Evolutionary conservation across 495 filamentous ascomycete genomes (phyloP), one percentile per base, ranked within the genome.

Genomic region (Penicillium coprophilum): DNA sequence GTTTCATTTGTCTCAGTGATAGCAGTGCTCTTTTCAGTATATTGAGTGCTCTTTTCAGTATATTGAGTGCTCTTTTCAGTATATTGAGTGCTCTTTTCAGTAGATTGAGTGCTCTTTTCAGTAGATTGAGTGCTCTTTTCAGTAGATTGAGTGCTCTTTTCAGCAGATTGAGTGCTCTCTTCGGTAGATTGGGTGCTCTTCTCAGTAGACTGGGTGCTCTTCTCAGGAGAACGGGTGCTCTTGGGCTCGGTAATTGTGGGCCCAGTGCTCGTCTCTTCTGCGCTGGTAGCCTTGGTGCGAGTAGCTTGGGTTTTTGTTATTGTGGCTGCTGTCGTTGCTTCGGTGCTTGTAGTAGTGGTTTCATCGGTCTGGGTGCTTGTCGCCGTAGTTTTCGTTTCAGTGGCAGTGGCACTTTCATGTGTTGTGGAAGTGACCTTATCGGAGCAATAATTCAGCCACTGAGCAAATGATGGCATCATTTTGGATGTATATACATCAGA

Each of bases 391-490:
- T 21, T 38, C 19, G 19, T 11, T 2, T 23, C 21, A 13, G 17
- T 58, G 6, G 30, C 54, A 1, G 56, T 49, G 11, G 49, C 15
- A 15, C 44, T 55, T 6, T 28, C 4, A 6, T 9, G 27, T 20
- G 45, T 47, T 10, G 45, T 47, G 10, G 45, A 47, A 17, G 59
- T 51, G 5, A 49, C 51, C 50, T 49, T 34, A 45, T 65, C 60
- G 20, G 53, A 59, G 31, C 63, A 65, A 27, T 44, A 65, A 31
- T 63, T 50, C 41, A 65, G 40, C 36, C 46, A 65, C 31, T 60
- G 60, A 23, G 60, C 45, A 41, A 65, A 65, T 0, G 63, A 44
- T 1, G 63, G 63, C 46, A 63, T 12, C 23, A 65, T 21, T 11
- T 6, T 47, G 3, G 54, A 38, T 4, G 63, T 57, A 27, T 50